These are phyloP conservation scores for Salvia splendens DNA, from an alignment of 257 asterid species.

Conservation along the genomic window DNA sequence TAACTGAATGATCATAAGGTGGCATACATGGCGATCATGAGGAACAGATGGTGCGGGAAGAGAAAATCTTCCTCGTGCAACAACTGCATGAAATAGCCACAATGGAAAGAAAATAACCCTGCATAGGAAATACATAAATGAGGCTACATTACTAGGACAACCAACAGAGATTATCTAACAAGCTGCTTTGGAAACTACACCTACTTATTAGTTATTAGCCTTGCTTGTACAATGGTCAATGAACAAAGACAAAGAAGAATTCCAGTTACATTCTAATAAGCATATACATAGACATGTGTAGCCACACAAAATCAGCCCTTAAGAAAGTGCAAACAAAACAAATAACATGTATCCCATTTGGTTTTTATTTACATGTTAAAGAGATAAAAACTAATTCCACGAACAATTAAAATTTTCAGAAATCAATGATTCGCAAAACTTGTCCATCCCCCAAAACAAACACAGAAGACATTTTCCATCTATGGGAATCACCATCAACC, in stretches of 20 bases:
- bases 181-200: slow-evolving; percentile 17
- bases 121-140: slow-evolving; percentile 39
- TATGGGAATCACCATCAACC: slow-evolving; percentile 3
- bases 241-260: not conserved
- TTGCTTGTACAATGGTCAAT: not conserved
- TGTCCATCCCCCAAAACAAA: not conserved
- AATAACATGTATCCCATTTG: not conserved
- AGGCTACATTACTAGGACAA: slow-evolving; percentile 16
- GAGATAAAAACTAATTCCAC: not conserved
- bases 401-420: slow-evolving; percentile 2
- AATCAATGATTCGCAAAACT: slow-evolving; percentile 12
- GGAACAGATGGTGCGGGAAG: slow-evolving; percentile 98
- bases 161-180: slow-evolving; percentile 13
- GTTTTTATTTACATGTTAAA: not conserved
- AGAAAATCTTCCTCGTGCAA: slow-evolving; percentile 98
- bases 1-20: slow-evolving; percentile 24
- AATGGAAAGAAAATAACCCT: slow-evolving; percentile 92
- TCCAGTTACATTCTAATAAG: slow-evolving; percentile 17
- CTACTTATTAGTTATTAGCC: no score
- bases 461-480: slow-evolving; percentile 5
- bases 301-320: slow-evolving; percentile 14
- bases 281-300: slow-evolving; percentile 8
- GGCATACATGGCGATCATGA: slow-evolving; percentile 89
- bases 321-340: slow-evolving; percentile 4
- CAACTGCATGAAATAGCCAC: slow-evolving; percentile 93